These are phyloP conservation scores for Selenicereus undatus DNA, from an alignment of 148 eudicot species.

Conservation along the genomic window DNA sequence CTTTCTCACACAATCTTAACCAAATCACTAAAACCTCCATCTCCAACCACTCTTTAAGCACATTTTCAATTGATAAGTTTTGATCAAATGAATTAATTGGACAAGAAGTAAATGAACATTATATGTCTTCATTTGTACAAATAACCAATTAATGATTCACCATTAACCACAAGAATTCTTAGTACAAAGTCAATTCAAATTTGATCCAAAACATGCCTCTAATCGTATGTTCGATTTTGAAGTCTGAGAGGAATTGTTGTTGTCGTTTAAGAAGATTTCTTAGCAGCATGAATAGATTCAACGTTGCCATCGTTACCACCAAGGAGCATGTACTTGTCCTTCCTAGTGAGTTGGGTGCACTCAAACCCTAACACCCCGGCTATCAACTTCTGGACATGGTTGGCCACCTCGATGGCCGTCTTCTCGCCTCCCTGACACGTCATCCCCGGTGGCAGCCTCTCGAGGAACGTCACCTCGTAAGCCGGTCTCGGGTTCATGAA, in stretches of 20 bases:
- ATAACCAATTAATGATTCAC: background rate
- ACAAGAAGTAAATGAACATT: too few relatives aligned
- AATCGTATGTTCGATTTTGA: background rate
- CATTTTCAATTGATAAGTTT: too few relatives aligned
- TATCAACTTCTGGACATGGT: constrained; percentile 83
- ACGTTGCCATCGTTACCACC: constrained; percentile 98
- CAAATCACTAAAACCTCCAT: background rate
- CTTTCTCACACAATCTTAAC: background rate
- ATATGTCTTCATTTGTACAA: too few relatives aligned
- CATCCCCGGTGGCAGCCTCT: constrained; percentile 69
- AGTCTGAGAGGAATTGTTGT: background rate
- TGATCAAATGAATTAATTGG: too few relatives aligned
- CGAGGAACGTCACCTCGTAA: constrained; percentile 79
- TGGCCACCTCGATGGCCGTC: constrained; percentile 87
- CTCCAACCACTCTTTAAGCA: background rate
- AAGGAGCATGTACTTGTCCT: constrained; percentile 88
- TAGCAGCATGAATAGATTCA: constrained; percentile 60
- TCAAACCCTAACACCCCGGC: constrained; percentile 79
- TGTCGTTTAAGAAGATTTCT: constrained; percentile 23
- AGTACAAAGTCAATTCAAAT: background rate
- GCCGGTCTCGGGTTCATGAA: constrained; percentile 98
- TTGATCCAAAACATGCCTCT: background rate
- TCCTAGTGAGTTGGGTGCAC: constrained; percentile 88
- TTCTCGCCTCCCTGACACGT: constrained; percentile 70
- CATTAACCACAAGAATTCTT: background rate